These are phyloP conservation scores for Chlamydomonas asymmetrica DNA, from an alignment of 139 green algal genomes.

Conservation along the genomic window DNA sequence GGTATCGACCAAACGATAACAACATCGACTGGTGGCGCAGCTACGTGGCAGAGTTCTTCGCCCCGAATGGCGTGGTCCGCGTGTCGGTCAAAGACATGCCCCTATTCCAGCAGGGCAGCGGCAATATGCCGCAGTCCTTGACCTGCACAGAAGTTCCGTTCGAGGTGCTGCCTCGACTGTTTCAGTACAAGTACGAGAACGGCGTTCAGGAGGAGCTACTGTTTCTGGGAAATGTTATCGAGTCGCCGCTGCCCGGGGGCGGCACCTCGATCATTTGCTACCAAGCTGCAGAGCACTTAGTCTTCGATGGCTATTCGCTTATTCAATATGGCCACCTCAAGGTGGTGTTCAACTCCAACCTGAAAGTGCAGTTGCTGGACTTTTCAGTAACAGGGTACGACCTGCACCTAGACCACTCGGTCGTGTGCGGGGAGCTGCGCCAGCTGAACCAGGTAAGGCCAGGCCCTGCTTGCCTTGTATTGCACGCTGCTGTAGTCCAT, in stretches of 20 bases:
- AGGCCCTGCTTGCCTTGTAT: too few relatives aligned
- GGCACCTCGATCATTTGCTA: slow-evolving; percentile 11
- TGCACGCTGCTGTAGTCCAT: too few relatives aligned
- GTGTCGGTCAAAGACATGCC: slow-evolving; percentile 6
- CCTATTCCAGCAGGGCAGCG: not conserved
- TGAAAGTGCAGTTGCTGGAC: not conserved
- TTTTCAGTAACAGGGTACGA: slow-evolving; percentile 16
- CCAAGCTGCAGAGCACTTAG: slow-evolving; percentile 8
- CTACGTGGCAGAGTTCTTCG: slow-evolving; percentile 11
- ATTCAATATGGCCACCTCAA: slow-evolving; percentile 17
- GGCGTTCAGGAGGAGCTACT: slow-evolving; percentile 6
- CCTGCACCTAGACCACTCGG: slow-evolving; percentile 10
- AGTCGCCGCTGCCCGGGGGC: not conserved
- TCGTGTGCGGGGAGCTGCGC: not conserved
- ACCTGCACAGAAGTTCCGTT: slow-evolving; percentile 10
- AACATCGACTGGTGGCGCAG: slow-evolving; percentile 7
- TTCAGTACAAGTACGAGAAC: slow-evolving; percentile 21
- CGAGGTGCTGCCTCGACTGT: not conserved
- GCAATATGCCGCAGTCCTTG: not conserved
- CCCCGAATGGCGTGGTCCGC: not conserved
- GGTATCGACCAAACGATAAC: too few relatives aligned
- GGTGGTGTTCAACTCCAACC: not conserved
- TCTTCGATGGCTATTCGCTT: slow-evolving; percentile 15
- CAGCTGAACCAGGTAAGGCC: not conserved
- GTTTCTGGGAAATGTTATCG: slow-evolving; percentile 10